These are phyloP conservation scores for Rutstroemia sydowiana DNA, from an alignment of 2,329 filamentous ascomycete species.

Conservation along the genomic window DNA sequence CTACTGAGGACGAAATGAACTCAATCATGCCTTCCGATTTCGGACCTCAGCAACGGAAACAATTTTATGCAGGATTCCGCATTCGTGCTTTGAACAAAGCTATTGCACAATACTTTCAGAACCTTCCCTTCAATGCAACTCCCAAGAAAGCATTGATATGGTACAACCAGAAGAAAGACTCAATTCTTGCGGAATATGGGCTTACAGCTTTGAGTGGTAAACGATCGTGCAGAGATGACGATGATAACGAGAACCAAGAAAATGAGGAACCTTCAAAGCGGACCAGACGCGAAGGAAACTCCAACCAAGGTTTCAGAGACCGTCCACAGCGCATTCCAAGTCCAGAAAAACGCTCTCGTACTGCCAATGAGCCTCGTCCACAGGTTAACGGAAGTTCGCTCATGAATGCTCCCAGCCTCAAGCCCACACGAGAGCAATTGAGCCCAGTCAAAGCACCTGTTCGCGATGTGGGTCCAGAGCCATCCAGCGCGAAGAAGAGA, in stretches of 20 bases:
- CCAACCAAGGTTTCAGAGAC: too few relatives aligned
- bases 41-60: slow-evolving; percentile 15
- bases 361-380: not conserved
- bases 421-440: not conserved
- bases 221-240: not conserved
- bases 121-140: slow-evolving; percentile 5
- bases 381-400: slow-evolving; percentile 7
- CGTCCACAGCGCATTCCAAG: slow-evolving; percentile 1
- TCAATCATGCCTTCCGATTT: slow-evolving; percentile 18
- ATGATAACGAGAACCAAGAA: slow-evolving; percentile 16
- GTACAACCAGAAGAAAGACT: slow-evolving; percentile 1
- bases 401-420: slow-evolving; percentile 4
- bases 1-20: slow-evolving; percentile 20
- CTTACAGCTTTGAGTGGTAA: not conserved
- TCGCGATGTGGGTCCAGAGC: slow-evolving; percentile 7
- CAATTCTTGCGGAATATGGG: slow-evolving; percentile 1
- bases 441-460: slow-evolving; percentile 7
- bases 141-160: slow-evolving; percentile 3
- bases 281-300: slow-evolving; percentile 9
- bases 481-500: slow-evolving; percentile 19
- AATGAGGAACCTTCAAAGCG: slow-evolving; percentile 23
- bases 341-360: slow-evolving; percentile 5
- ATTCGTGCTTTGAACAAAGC: slow-evolving; percentile 25
- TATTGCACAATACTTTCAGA: slow-evolving; percentile 20
- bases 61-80: slow-evolving; percentile 25